Evolutionary conservation across 768 basidiomycete genomes (phyloP).

Genomic region (Suillus subaureus): DNA sequence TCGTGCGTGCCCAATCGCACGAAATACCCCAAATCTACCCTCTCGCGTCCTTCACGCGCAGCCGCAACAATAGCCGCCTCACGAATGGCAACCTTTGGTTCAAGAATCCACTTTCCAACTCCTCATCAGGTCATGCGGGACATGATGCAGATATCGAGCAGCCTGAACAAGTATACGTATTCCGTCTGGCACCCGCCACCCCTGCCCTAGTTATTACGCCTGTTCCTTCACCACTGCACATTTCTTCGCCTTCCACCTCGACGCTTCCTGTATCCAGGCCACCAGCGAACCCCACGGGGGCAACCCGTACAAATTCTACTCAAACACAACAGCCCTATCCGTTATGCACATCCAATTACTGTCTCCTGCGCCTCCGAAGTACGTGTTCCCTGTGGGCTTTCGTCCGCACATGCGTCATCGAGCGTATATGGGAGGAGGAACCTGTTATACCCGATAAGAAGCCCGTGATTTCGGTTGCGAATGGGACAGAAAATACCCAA

Average conservation of each 20-base stretch:
- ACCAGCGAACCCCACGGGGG: slow-evolving; percentile 38
- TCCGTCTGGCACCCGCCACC: too few relatives aligned
- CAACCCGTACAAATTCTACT: slow-evolving; percentile 39
- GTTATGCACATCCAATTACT: slow-evolving; percentile 85
- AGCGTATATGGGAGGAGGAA: slow-evolving; percentile 84
- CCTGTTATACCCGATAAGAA: too few relatives aligned
- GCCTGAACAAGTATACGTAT: slow-evolving; percentile 46
- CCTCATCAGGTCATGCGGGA: too few relatives aligned
- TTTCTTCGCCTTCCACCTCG: slow-evolving; percentile 36
- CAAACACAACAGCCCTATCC: slow-evolving; percentile 51
- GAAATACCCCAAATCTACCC: too few relatives aligned
- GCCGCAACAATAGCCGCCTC: slow-evolving; percentile 37
- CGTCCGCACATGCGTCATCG: slow-evolving; percentile 77
- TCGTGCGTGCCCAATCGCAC: too few relatives aligned
- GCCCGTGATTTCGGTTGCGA: background rate
- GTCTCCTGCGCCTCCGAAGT: slow-evolving; percentile 74
- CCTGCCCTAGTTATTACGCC: too few relatives aligned
- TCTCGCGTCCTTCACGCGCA: slow-evolving; percentile 26
- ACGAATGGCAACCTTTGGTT: slow-evolving; percentile 23
- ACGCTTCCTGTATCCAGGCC: slow-evolving; percentile 28
- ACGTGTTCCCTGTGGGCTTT: slow-evolving; percentile 94
- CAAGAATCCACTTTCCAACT: slow-evolving; percentile 27
- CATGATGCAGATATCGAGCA: background rate
- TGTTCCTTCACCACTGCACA: background rate
- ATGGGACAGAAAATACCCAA: background rate